Evolutionary conservation across 2,329 filamentous ascomycete genomes (phyloP).

Genomic region (Aspergillus carbonarius): DNA sequence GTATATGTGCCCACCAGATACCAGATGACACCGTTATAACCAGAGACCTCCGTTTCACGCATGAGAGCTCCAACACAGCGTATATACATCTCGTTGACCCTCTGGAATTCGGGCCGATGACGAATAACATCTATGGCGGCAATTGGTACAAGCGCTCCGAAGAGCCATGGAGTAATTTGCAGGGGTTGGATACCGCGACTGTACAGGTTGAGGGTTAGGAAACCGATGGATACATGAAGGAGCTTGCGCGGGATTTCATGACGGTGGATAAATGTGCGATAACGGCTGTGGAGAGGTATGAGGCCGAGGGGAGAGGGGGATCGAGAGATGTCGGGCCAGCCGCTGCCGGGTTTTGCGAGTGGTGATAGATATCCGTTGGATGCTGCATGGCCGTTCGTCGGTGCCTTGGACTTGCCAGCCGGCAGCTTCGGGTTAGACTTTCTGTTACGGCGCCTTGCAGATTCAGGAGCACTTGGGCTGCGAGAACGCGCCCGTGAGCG

Average conservation of each 20-base stretch:
- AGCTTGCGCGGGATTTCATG: constrained; percentile 95
- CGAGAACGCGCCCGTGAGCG: constrained; percentile 66
- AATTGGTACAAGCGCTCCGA: constrained; percentile 79
- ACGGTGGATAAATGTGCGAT: constrained; percentile 87
- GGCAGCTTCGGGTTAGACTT: constrained; percentile 42
- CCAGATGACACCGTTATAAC: constrained; percentile 96
- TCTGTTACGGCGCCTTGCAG: constrained; percentile 51
- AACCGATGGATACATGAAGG: constrained; percentile 94
- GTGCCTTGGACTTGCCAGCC: constrained; percentile 39
- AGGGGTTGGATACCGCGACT: constrained; percentile 71
- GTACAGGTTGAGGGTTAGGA: constrained; percentile 87
- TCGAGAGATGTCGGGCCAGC: constrained; percentile 85
- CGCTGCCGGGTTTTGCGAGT: constrained; percentile 53
- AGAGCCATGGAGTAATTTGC: constrained; percentile 79
- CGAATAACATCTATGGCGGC: constrained; percentile 77
- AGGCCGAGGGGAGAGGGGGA: constrained; percentile 90
- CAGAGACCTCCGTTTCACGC: constrained; percentile 91
- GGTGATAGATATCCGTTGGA: constrained; percentile 41
- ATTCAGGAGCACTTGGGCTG: constrained; percentile 33
- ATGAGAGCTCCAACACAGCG: constrained; percentile 82
- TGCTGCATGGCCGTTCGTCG: constrained; percentile 36
- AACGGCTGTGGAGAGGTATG: constrained; percentile 92
- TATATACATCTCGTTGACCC: constrained; percentile 86
- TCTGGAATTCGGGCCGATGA: constrained; percentile 65
- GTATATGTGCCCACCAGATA: constrained; percentile 90